phyloP scores from a whole-genome alignment of 1,284 basidiomycete species.

The Leccinum solheimii region DNA sequence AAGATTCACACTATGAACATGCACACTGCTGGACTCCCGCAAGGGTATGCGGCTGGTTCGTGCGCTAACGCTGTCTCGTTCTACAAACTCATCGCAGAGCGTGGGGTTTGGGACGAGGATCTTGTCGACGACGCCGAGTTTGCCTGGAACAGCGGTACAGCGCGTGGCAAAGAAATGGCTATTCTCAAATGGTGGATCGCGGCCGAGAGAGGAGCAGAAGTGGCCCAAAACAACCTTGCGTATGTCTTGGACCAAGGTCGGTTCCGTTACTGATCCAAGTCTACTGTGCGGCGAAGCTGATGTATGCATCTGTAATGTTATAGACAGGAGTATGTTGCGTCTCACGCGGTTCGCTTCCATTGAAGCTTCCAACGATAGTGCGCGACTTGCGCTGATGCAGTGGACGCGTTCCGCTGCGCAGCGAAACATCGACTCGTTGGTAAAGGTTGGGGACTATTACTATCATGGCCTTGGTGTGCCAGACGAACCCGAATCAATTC shows the following conservation, averaged over 20 bases:
- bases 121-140: conserved; percentile 82
- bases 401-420: conserved; percentile 96
- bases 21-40: conserved; percentile 43
- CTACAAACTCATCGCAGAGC: conserved; percentile 87
- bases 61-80: conserved; percentile 88
- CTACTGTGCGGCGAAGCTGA: not conserved
- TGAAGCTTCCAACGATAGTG: conserved; percentile 74
- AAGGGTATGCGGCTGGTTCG: conserved; percentile 58
- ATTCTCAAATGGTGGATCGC: conserved; percentile 93
- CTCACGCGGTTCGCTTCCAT: conserved; percentile 68
- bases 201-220: conserved; percentile 89
- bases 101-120: conserved; percentile 86
- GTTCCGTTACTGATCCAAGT: conserved; percentile 18
- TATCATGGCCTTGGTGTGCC: conserved; percentile 83
- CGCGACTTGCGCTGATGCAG: conserved; percentile 81
- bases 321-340: conserved; percentile 75
- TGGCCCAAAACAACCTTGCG: conserved; percentile 95
- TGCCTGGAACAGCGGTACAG: conserved; percentile 74
- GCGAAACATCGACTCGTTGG: conserved; percentile 91
- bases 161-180: conserved; percentile 67
- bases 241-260: conserved; percentile 88
- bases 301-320: not conserved
- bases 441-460: conserved; percentile 97
- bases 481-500: conserved; percentile 57
- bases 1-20: conserved; percentile 66